Evolutionary conservation across 2,329 filamentous ascomycete genomes (phyloP), one percentile per base, ranked within the genome.

Genomic region (Aspergillus sergii): DNA sequence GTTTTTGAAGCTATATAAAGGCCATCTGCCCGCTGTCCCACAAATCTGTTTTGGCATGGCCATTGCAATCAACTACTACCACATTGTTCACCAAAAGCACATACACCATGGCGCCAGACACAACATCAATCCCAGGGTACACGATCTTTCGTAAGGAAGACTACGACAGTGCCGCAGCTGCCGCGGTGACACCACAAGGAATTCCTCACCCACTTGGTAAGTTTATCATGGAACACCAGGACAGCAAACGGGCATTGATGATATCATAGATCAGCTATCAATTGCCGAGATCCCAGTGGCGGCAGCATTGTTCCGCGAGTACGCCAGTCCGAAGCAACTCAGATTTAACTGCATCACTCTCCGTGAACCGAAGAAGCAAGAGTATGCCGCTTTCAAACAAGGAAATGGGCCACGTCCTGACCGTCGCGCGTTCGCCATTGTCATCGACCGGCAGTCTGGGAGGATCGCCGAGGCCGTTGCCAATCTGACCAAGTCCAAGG

Each of bases 301-400:
- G 2, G 43, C 56, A 32, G 30, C 45, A 19, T n/a, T 58, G 11
- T 30, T 58, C 28, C 56, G 56, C 9, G 43, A 58, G 3, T 48
- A 58, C 9, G 56, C 41, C 19, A 58, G 43, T 26, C 39, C 39
- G 0, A 58, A 36, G 60, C 65, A 70, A 14, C 56, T 76, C 66
- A 77, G 76, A 34, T 78, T 77, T 67, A 75, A 76, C 66, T 77
- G 73, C 66, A 67, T 76, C 88, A 85, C 50, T 86, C 89, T 61
- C 85, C 90, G 63, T 83, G 84, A 76, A 54, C 74, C 73, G 14
- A 61, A 1, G 86, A 76, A 75, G 63, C 64, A 64, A 28, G 72
- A 76, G 54, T 75, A 75, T 60, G 50, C 66, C 30, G 71, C 73
- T n/a, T 75, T 84, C 59, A 71, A 71, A 26, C 63, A 65, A 19